Evolutionary conservation across 331 rosid species (phyloP).

Genomic region (Stylosanthes scabra): DNA sequence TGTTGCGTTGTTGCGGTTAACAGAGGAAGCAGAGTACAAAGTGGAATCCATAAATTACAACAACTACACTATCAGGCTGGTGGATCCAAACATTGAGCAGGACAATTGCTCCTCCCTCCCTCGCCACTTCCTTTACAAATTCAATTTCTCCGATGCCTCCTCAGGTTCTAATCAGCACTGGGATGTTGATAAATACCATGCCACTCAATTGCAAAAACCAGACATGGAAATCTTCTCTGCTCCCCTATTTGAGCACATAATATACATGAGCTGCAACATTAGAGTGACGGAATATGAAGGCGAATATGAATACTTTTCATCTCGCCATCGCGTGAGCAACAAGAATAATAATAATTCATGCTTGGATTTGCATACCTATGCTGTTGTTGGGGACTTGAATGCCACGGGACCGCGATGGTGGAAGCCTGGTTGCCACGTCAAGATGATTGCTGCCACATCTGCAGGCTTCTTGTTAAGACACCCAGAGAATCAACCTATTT

Average conservation of each 20-base stretch:
- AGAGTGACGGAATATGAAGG: too few relatives aligned
- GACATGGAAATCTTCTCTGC: too few relatives aligned
- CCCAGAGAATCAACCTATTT: too few relatives aligned
- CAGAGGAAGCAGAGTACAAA: not conserved
- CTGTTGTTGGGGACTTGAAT: not conserved
- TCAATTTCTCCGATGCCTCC: not conserved
- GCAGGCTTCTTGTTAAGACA: too few relatives aligned
- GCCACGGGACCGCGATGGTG: not conserved
- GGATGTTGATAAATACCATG: too few relatives aligned
- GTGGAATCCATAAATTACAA: slow-evolving; percentile 44
- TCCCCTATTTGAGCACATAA: not conserved
- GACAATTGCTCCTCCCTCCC: slow-evolving; percentile 16
- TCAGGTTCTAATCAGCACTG: too few relatives aligned
- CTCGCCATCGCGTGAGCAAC: not conserved
- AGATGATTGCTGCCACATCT: slow-evolving; percentile 3
- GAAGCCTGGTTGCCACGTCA: slow-evolving; percentile 21
- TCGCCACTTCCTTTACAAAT: not conserved
- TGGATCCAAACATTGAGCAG: not conserved
- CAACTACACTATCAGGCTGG: slow-evolving; percentile 35
- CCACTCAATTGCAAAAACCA: not conserved
- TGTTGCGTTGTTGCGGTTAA: not conserved
- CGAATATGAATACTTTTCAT: not conserved
- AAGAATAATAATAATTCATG: not conserved
- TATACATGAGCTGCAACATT: slow-evolving; percentile 24
- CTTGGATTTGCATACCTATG: slow-evolving; percentile 8